Base-by-base conservation (phyloP, 176 grass and related monocot genomes). In the Chloris gayana region DNA sequence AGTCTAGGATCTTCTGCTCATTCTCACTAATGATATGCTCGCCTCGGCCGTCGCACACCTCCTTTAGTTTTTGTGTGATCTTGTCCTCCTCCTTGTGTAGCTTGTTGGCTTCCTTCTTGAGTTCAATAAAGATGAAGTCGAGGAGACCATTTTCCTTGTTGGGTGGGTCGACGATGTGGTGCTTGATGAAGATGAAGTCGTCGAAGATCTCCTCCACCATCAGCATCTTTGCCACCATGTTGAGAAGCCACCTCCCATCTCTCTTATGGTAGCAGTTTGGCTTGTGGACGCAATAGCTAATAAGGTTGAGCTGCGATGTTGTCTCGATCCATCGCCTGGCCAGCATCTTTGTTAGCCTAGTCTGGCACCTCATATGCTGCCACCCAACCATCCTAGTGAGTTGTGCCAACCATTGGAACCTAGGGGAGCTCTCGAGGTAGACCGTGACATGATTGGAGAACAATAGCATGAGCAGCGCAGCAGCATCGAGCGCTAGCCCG, bases 291-390 rank as follows among this genome's bases (percentile, higher is more conserved):
- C 60, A 75, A 41, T 80, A 60, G 63, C 11, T 22, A 53, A 88
- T 72, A 1, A 88, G 68, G 68, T 83, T 88, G 14, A 88, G 6
- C 81, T 84, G 81, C 10, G 76, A 84, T 1, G 76, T 70, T 26
- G 0, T 80, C 50, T 39, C 53, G 0, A 76, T 79, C 81, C 87
- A 88, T 0, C 53, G 81, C 42, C 21, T 47, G 45, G 13, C 13
- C 45, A 47, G 45, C 13, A 47, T 14, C 11, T 15, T 22, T 17
- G 32, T 6, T 2, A 25, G 49, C 18, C 0, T 0, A 37, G 35
- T 37, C 35, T 37, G 35, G 35, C 35, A 37, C 35, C 41, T 11
- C 41, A 37, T 4, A 37, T 2, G 7, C 41, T 44, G 7, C 6
- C 0, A 5, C 64, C 27, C 14, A 8, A 38, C 11, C 14, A 0